Evolutionary conservation across 192 early-diverging fungal genomes (phyloP).

Genomic region (Entomortierella parvispora): DNA sequence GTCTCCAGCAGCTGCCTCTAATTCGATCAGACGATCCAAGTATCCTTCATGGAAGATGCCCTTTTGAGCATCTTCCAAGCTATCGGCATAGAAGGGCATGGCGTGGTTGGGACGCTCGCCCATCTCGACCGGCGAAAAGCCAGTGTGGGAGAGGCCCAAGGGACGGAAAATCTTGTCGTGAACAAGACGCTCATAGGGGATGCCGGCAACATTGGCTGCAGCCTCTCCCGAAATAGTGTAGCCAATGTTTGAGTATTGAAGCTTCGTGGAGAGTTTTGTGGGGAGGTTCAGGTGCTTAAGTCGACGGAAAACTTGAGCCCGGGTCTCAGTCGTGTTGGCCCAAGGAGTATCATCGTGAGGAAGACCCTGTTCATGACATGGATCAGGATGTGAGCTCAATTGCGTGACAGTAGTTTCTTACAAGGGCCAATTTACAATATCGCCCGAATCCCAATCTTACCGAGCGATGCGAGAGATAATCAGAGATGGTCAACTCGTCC

Average conservation of each 20-base stretch:
- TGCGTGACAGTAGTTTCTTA: too few species aligned
- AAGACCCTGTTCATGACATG: background rate
- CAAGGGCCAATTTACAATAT: background rate
- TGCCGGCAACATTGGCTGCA: conserved; percentile 4
- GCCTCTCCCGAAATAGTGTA: conserved; percentile 25
- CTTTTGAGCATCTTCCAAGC: conserved; percentile 5
- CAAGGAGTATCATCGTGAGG: background rate
- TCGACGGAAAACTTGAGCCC: conserved; percentile 9
- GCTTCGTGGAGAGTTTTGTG: background rate
- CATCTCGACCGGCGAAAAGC: conserved; percentile 8
- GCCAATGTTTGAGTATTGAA: conserved; percentile 17
- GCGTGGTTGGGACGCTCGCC: conserved; percentile 11
- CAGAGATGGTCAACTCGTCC: conserved; percentile 6
- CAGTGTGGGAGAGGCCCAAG: conserved; percentile 5
- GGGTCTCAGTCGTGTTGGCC: background rate
- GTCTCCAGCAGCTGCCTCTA: conserved; percentile 12
- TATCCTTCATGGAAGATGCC: background rate
- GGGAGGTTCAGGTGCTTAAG: conserved; percentile 3
- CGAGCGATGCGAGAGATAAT: conserved; percentile 12
- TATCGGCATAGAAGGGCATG: background rate
- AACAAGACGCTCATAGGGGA: conserved; percentile 9
- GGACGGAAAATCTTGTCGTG: conserved; percentile 13
- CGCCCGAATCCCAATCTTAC: background rate
- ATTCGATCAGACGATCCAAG: background rate
- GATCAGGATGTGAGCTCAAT: too few species aligned